Evolutionary conservation across 2,329 filamentous ascomycete genomes (phyloP).

Genomic region (Diaporthe destruens): DNA sequence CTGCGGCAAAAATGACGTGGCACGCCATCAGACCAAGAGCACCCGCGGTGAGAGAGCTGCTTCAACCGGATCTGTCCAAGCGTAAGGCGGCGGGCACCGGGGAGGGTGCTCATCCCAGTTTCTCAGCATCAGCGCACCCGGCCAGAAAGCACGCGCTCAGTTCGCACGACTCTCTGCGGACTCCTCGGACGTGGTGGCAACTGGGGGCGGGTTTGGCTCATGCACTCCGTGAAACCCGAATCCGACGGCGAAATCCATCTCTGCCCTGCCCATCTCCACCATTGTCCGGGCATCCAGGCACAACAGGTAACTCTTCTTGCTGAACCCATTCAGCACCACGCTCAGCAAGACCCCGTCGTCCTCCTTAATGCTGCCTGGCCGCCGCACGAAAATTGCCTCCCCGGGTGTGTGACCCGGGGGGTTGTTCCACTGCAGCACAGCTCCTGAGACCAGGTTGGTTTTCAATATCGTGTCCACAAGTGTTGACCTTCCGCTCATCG

Average conservation of each 20-base stretch:
- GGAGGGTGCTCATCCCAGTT: too few relatives aligned
- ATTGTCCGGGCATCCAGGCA: conserved; percentile 74
- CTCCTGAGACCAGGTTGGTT: conserved; percentile 69
- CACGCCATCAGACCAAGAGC: too few relatives aligned
- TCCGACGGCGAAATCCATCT: conserved; percentile 69
- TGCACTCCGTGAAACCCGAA: conserved; percentile 76
- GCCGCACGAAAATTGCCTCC: conserved; percentile 75
- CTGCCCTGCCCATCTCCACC: conserved; percentile 73
- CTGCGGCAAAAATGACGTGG: too few relatives aligned
- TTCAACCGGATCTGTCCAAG: too few relatives aligned
- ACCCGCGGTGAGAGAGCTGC: too few relatives aligned
- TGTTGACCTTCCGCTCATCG: conserved; percentile 69
- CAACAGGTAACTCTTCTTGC: conserved; percentile 72
- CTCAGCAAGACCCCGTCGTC: conserved; percentile 53
- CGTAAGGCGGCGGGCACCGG: too few relatives aligned
- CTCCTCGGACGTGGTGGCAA: not conserved
- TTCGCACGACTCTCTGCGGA: not conserved
- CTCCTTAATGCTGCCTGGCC: conserved; percentile 55
- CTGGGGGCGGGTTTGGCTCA: not conserved
- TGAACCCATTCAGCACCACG: conserved; percentile 74
- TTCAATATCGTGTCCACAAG: conserved; percentile 75
- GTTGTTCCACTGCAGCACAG: conserved; percentile 68
- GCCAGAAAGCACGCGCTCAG: not conserved
- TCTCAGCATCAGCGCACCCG: not conserved
- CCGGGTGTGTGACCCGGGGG: conserved; percentile 73